Evolutionary conservation across 352 stramenopile species (phyloP).

Genomic region (Globisporangium nunn): DNA sequence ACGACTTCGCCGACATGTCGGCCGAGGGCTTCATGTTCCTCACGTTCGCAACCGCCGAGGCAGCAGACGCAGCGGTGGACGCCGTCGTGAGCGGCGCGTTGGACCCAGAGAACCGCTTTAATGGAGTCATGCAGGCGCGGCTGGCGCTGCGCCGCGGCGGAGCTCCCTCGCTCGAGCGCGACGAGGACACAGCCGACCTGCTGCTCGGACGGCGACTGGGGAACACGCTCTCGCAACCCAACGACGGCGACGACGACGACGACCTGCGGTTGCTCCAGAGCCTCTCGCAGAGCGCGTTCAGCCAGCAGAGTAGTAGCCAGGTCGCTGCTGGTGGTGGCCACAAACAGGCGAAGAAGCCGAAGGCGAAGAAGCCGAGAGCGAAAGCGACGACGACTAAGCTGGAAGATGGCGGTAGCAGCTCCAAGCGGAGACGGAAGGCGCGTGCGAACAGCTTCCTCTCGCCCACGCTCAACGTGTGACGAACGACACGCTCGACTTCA

Average conservation of each 20-base stretch:
- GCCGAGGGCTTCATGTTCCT: conserved; percentile 66
- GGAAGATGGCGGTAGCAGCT: neutral
- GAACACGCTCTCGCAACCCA: conserved; percentile 47
- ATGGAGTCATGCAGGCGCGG: conserved; percentile 32
- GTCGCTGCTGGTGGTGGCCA: conserved; percentile 10
- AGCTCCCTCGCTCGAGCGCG: conserved; percentile 11
- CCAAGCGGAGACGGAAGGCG: neutral
- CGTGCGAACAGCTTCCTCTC: conserved; percentile 11
- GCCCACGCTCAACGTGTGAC: neutral
- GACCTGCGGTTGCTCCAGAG: conserved; percentile 47
- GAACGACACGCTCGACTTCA: neutral
- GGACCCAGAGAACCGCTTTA: conserved; percentile 15
- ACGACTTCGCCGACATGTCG: conserved; percentile 57
- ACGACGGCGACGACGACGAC: conserved; percentile 35
- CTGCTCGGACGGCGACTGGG: conserved; percentile 38
- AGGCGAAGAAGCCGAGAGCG: neutral
- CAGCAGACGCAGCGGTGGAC: conserved; percentile 27
- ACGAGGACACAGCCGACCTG: conserved; percentile 40
- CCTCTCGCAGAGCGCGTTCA: conserved; percentile 58
- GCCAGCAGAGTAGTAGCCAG: conserved; percentile 22
- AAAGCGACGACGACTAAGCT: neutral
- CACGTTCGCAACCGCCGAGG: conserved; percentile 29
- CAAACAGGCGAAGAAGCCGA: conserved; percentile 6
- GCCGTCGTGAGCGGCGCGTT: conserved; percentile 21
- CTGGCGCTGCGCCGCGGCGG: conserved; percentile 40